Conservation (phyloP, 177 flowering plant species). For the Telopea speciosissima region DNA sequence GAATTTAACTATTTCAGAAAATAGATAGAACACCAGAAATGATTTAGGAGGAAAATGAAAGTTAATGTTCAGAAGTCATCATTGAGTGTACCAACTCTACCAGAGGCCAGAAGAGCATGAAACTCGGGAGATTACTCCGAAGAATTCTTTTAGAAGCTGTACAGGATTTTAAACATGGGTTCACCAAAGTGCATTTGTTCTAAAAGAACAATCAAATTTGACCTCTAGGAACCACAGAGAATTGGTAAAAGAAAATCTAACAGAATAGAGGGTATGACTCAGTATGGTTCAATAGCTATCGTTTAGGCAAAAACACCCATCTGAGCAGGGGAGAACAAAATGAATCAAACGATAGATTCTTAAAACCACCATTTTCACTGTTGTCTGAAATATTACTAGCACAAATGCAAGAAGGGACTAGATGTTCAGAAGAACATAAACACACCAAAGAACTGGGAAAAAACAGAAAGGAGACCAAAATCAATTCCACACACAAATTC, state of each 20-base stretch:
- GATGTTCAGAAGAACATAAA: slow-evolving; percentile 12
- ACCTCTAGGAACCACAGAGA: not conserved
- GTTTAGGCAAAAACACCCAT: not conserved
- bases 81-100: not conserved
- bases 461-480: too few species aligned
- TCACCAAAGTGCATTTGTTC: slow-evolving; percentile 2
- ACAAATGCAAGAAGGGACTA: slow-evolving; percentile 2
- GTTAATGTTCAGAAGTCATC: not conserved
- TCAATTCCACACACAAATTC: slow-evolving; percentile 9
- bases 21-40: not conserved
- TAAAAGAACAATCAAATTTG: not conserved
- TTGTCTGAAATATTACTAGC: not conserved
- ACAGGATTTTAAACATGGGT: not conserved
- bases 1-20: not conserved
- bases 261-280: not conserved
- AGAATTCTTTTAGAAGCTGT: not conserved
- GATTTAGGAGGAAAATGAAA: slow-evolving; percentile 1
- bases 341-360: not conserved
- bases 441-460: not conserved
- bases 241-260: not conserved
- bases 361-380: not conserved
- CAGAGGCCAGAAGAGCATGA: not conserved
- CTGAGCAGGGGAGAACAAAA: not conserved
- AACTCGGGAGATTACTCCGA: not conserved
- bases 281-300: not conserved